A percentile compares a stretch with the other conserved stretches of the same genome.
These are phyloP conservation scores for Linanthus parryae DNA, from an alignment of 148 eudicot species.

Conservation along the genomic window DNA sequence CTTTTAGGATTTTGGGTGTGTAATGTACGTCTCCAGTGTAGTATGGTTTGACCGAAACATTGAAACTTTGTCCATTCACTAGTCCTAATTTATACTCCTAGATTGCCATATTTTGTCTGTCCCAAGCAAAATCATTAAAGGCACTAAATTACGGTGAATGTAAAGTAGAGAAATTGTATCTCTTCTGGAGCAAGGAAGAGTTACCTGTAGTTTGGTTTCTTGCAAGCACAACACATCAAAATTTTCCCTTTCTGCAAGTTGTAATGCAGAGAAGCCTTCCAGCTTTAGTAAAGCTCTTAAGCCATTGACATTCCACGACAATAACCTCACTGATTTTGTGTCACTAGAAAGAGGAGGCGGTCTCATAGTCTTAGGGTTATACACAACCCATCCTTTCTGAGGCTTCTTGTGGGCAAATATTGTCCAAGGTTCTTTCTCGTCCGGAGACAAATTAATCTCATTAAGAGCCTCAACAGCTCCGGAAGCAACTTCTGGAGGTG, in stretches of 20 bases:
- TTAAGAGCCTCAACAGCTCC: conserved; percentile 26
- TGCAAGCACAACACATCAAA: conserved; percentile 95
- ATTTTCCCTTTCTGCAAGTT: conserved; percentile 86
- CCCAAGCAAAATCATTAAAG: too few relatives aligned
- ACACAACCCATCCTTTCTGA: conserved; percentile 78
- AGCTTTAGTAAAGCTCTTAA: conserved; percentile 77
- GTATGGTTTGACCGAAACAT: too few relatives aligned
- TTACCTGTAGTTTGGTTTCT: conserved; percentile 93
- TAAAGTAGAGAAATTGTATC: too few relatives aligned
- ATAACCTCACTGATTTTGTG: conserved; percentile 47
- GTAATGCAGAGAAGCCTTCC: conserved; percentile 60
- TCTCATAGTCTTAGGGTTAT: conserved; percentile 92
- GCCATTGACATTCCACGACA: conserved; percentile 99
- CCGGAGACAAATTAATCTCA: conserved; percentile 24
- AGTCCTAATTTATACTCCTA: too few relatives aligned
- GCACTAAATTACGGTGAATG: too few relatives aligned
- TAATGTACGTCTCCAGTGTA: too few relatives aligned
- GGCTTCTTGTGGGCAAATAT: conserved; percentile 90
- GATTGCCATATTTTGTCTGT: too few relatives aligned
- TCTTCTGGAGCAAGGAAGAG: conserved; percentile 4
- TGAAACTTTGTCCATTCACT: too few relatives aligned
- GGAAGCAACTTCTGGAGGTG: conserved; percentile 26
- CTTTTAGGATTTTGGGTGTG: too few relatives aligned
- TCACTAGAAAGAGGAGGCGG: conserved; percentile 57
- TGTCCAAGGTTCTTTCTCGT: conserved; percentile 76